Base-by-base conservation (phyloP, 2,329 filamentous ascomycete genomes). In the Pochonia chlamydosporia region DNA sequence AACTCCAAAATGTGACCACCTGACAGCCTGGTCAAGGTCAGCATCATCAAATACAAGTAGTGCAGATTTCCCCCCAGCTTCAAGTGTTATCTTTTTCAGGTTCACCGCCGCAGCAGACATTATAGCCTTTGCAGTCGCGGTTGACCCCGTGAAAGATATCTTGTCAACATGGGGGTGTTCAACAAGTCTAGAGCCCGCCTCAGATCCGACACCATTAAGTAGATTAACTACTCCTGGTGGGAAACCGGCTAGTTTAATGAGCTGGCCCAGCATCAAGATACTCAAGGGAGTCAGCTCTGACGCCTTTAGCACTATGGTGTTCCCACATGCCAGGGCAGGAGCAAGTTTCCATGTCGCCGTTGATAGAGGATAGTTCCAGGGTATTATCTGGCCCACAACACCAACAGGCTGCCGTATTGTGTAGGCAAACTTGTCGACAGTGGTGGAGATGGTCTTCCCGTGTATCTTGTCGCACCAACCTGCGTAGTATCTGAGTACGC, bases 401-500 rank as follows among this genome's bases (percentile, higher is more conserved):
- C 87, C 87, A n/a, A 91, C 69, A 1, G 87, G 87, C 59, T 90
- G 83, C 28, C 81, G 78, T 23, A 89, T 70, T 0, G 85, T 89
- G 55, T 91, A 91, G 2, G 84, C 85, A 52, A 91, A 78, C 63
- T 90, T 91, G 14, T 74, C 68, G 0, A 74, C 71, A 0, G 75
- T 79, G 0, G 84, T 87, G 48, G 84, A 81, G 54, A 91, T 89
- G 9, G 85, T 86, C 59, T 87, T 81, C 10, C 87, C 87, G 52
- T 84, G 81, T 40, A 89, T 81, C 70, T 91, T 91, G 66, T 91
- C 87, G 18, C 86, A 84, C 66, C 79, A 91, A 25, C 87, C 87
- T 36, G 81, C 84, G 59, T 91, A 92, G 65, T 92, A 91, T 54
- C 84, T 81, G 35, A 82, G 68, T 13, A 81, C 65, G 47, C 56